Evolutionary conservation across 495 filamentous ascomycete species (phyloP).

Genomic region (Pyrenopolyporus hunteri): DNA sequence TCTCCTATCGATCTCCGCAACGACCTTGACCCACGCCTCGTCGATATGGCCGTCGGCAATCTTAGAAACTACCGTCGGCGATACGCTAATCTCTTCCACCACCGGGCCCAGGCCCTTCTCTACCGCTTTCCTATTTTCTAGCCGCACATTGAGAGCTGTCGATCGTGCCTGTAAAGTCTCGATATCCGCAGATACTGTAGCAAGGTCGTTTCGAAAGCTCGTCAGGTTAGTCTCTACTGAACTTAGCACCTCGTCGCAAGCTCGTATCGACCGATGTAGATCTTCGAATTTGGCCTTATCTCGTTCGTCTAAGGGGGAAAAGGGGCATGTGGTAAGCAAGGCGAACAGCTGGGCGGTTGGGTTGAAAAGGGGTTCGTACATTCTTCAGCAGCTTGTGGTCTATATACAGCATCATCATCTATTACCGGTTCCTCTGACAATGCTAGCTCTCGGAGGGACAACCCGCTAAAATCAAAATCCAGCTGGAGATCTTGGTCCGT

Average conservation of each 20-base stretch:
- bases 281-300: constrained; percentile 91
- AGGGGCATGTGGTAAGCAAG: constrained; percentile 31
- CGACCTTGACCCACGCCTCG: constrained; percentile 82
- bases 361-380: constrained; percentile 58
- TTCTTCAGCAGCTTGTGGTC: constrained; percentile 74
- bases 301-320: constrained; percentile 66
- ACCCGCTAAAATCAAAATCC: constrained; percentile 78
- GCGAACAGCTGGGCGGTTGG: constrained; percentile 27
- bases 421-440: constrained; percentile 48
- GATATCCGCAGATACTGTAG: constrained; percentile 90
- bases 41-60: constrained; percentile 90
- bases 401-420: constrained; percentile 57
- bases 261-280: constrained; percentile 83
- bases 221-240: constrained; percentile 92
- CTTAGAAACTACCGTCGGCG: constrained; percentile 78
- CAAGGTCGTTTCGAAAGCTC: constrained; percentile 90
- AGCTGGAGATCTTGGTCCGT: constrained; percentile 50
- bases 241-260: constrained; percentile 90
- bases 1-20: constrained; percentile 84
- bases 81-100: constrained; percentile 88
- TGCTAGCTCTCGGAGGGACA: constrained; percentile 77
- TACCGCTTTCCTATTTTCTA: constrained; percentile 87
- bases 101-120: constrained; percentile 88
- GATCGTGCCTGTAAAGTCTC: constrained; percentile 90
- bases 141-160: constrained; percentile 77